Base-by-base conservation (phyloP, 2,329 filamentous ascomycete species). In the Ophiostoma tasmaniense region DNA sequence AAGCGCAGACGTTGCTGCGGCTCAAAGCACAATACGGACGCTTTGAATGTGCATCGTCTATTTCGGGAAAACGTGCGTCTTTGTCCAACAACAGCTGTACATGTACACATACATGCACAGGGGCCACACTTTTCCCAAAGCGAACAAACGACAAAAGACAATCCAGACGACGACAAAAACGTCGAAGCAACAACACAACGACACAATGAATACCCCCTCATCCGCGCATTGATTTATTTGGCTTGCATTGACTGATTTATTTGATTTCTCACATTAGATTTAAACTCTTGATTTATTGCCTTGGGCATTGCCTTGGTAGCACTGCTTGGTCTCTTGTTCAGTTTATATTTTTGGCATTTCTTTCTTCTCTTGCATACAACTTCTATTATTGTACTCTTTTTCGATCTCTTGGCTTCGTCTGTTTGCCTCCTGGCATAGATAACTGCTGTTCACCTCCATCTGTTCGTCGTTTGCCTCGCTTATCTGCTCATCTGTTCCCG, bases 131-230 rank as follows among this genome's bases (percentile, higher is more conserved):
- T 35, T 33, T 7, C 59, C 59, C 28, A 35, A 62, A 64, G 25
- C 61, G 61, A 37, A 64, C 61, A 62, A 62, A 37, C 20, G 30
- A 62, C 59, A 62, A 62, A 37, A 33, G 30, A 62, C 59, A 62
- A 62, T 64, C 17, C 22, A 39, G n/a, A 37, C 14, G n/a, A 62
- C 33, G 61, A 64, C 33, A 64, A 22, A 64, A 64, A 14, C 61
- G 61, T 64, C 61, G 30, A 62, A 3, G 17, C 59, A 62, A 61
- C 28, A 14, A 61, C 14, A 22, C 50, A 55, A 55, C 55, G 28
- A 61, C 55, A 25, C 25, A 62, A 33, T 37, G 61, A 22, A 64
- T 64, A 64, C 61, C 61, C 61, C 20, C 8, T 33, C 59, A n/a
- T 17, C 7, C 11, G 25, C 25, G n/a, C n/a, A 25, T 55, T 28